Evolutionary conservation across 108 stramenopile species (phyloP).

Genomic region (Cyclotella sp.): DNA sequence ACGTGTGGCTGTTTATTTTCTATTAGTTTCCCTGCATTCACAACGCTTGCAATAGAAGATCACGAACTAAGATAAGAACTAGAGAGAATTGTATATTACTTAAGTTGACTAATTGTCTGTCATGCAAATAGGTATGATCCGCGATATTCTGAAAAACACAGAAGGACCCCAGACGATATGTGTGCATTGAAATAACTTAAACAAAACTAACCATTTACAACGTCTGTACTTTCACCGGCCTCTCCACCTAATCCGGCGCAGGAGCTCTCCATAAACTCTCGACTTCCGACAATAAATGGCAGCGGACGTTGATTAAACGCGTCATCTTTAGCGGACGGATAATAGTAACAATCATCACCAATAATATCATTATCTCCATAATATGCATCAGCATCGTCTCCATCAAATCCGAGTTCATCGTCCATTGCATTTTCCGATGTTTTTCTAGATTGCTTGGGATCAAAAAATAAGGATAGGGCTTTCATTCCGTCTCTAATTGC

Average conservation of each 20-base stretch:
- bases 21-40: too few species aligned
- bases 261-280: conserved; percentile 52
- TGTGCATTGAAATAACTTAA: too few species aligned
- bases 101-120: too few species aligned
- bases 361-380: conserved; percentile 28
- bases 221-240: neutral
- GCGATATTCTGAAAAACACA: too few species aligned
- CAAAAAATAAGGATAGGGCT: conserved; percentile 39
- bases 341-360: conserved; percentile 44
- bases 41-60: too few species aligned
- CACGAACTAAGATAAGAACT: too few species aligned
- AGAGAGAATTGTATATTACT: too few species aligned
- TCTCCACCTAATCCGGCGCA: conserved; percentile 18
- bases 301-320: conserved; percentile 50
- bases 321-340: conserved; percentile 37
- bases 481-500: conserved; percentile 46
- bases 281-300: conserved; percentile 47
- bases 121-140: too few species aligned
- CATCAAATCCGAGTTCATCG: neutral
- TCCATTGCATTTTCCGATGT: neutral
- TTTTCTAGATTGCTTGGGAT: conserved; percentile 23
- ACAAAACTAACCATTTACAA: neutral
- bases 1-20: too few species aligned
- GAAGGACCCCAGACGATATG: too few species aligned
- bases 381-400: conserved; percentile 1